These are phyloP conservation scores for Oxytropis ochrocephala DNA, from an alignment of 306 rosid species.

Conservation along the genomic window DNA sequence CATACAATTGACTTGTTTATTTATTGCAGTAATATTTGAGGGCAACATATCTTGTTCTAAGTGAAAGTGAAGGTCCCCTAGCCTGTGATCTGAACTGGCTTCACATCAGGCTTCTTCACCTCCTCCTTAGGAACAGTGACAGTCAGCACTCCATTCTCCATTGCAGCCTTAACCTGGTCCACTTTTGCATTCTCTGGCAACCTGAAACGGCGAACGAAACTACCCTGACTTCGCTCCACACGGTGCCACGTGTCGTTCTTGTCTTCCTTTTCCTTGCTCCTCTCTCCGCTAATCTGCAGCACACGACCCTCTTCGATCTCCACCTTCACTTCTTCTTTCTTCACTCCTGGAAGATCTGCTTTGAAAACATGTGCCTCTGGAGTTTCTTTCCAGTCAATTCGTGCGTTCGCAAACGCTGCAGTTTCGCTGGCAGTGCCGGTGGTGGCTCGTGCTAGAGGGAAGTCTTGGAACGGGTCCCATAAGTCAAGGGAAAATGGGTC, in stretches of 20 bases:
- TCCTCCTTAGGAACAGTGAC: slow-evolving; percentile 32
- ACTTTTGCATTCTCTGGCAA: slow-evolving; percentile 35
- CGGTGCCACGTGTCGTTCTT: slow-evolving; percentile 35
- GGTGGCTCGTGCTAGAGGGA: background rate
- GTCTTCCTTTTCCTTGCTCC: slow-evolving; percentile 32
- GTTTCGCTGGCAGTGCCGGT: background rate
- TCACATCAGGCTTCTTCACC: slow-evolving; percentile 20
- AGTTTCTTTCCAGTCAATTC: slow-evolving; percentile 40
- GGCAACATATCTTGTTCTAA: too few species aligned
- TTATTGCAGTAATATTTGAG: too few species aligned
- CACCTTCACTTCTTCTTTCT: slow-evolving; percentile 37
- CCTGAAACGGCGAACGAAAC: slow-evolving; percentile 34
- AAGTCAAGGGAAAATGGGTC: slow-evolving; percentile 30
- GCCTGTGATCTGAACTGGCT: slow-evolving; percentile 30
- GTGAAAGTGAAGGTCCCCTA: background rate
- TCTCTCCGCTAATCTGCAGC: slow-evolving; percentile 35
- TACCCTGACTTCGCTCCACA: slow-evolving; percentile 28
- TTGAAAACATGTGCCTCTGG: slow-evolving; percentile 36
- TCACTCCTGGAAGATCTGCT: slow-evolving; percentile 30
- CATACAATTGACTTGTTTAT: too few species aligned
- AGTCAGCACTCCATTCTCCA: slow-evolving; percentile 36
- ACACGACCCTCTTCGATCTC: slow-evolving; percentile 29
- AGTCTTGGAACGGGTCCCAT: slow-evolving; percentile 30
- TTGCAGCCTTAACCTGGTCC: slow-evolving; percentile 21
- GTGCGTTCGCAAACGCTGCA: slow-evolving; percentile 13